Percentiles rank a stretch among this genome's conserved stretches.
Conservation (phyloP, 768 basidiomycete genomes). For the Ramaria sp. region DNA sequence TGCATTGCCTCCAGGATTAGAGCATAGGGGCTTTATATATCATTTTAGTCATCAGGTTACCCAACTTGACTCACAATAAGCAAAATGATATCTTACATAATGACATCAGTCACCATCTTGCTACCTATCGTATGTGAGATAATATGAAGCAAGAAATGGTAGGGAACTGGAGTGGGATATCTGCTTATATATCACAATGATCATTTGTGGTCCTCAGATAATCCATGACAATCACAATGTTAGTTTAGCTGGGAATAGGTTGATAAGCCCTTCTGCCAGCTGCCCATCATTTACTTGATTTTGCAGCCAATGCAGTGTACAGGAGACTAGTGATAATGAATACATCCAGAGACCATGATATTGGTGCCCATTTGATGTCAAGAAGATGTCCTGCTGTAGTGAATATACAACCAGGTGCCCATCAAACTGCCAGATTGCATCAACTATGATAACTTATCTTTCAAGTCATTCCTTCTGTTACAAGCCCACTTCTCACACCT, state of each 20-base stretch:
- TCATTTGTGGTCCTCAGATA: too few species aligned
- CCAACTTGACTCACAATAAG: too few species aligned
- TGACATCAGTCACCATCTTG: too few species aligned
- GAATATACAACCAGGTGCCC: slow-evolving; percentile 92
- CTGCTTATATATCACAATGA: neutral
- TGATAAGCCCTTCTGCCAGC: slow-evolving; percentile 64
- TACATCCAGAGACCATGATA: slow-evolving; percentile 53
- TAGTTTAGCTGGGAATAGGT: slow-evolving; percentile 15
- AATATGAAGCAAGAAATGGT: neutral
- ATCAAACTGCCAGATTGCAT: slow-evolving; percentile 73
- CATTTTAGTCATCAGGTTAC: too few species aligned
- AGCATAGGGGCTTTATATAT: too few species aligned
- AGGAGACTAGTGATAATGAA: slow-evolving; percentile 44
- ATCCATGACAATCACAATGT: too few species aligned
- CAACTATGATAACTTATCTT: slow-evolving; percentile 91
- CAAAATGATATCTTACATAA: too few species aligned
- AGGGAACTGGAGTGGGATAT: neutral
- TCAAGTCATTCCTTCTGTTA: slow-evolving; percentile 95
- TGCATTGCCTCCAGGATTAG: too few species aligned
- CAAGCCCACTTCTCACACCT: slow-evolving; percentile 96
- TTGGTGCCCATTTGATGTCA: slow-evolving; percentile 86
- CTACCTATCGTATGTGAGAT: too few species aligned
- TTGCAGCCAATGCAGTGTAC: slow-evolving; percentile 51
- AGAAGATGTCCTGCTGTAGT: slow-evolving; percentile 73
- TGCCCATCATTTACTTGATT: slow-evolving; percentile 59